phyloP scores from a whole-genome alignment of 2,329 filamentous ascomycete genomes.

The Curvularia sp. region DNA sequence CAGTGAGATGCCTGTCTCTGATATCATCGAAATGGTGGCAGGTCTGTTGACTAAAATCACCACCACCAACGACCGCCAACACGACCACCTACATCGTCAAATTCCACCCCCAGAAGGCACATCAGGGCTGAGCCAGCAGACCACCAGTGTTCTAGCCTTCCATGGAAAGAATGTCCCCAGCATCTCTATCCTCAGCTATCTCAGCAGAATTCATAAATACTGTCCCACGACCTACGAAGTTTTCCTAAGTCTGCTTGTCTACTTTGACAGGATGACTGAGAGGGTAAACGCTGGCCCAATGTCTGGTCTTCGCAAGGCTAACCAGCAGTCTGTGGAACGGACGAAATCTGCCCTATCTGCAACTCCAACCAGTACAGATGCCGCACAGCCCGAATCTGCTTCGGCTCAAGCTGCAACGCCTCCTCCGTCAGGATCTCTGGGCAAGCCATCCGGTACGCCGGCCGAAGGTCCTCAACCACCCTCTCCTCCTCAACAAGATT shows the following conservation, averaged over 20 bases:
- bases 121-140: conserved; percentile 67
- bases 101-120: conserved; percentile 68
- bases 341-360: conserved; percentile 38
- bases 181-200: conserved; percentile 95
- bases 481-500: conserved; percentile 49
- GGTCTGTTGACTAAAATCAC: conserved; percentile 96
- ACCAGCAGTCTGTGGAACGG: conserved; percentile 57
- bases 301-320: conserved; percentile 65
- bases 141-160: conserved; percentile 84
- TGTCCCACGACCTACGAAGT: conserved; percentile 99
- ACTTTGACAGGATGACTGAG: conserved; percentile 99
- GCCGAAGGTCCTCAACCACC: conserved; percentile 43
- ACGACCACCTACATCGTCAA: conserved; percentile 84
- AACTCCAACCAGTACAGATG: conserved; percentile 39
- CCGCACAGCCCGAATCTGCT: conserved; percentile 34
- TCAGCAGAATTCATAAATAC: conserved; percentile 97
- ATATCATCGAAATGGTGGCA: conserved; percentile 99
- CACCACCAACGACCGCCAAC: conserved; percentile 91
- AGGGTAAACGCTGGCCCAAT: conserved; percentile 84
- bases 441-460: conserved; percentile 48
- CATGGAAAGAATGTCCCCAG: conserved; percentile 98
- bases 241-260: conserved; percentile 91
- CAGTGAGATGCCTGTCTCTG: conserved; percentile 93
- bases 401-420: conserved; percentile 57
- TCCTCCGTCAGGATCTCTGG: conserved; percentile 58